Evolutionary conservation across 192 early-diverging fungal genomes (phyloP), one percentile per base, ranked within the genome.

Genomic region (Funneliformis geosporum): DNA sequence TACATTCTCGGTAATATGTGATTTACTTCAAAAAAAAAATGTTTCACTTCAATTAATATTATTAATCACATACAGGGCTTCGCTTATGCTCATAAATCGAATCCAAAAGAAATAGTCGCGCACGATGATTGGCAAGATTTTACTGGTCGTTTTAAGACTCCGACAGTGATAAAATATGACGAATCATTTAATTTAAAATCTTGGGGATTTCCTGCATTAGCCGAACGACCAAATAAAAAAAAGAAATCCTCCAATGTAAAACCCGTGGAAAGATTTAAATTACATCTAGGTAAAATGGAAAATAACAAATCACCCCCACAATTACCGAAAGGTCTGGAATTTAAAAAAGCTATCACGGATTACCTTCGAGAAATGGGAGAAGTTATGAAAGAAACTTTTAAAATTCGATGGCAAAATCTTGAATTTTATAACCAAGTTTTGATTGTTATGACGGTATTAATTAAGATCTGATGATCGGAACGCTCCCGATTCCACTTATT

Each of bases 181-280:
- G 72, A 73, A 33, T 33, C n/a, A 5, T 73, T 33, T 6, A 55
- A 73, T 5, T 18, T 73, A n/a, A 11, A 25, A 27, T 40, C 23
- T 38, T 73, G 72, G 72, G 72, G 72, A 14, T 28, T 14, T 50
- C 14, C 72, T 5, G 72, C 72, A 28, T 60, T 73, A 27, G 46
- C 46, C 4, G 25, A 16, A 73, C 11, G 12, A 12, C 43, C 28
- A 46, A 73, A 16, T 55, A 55, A 8, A 28, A 5, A 33, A 25
- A 74, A 21, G 18, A 27, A 60, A 59, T 33, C 25, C 4, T 59
- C 12, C 43, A 46, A 28, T 47, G 33, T 25, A 8, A 72, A 71
- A 46, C 69, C 43, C 12, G 46, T 55, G 10, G 72, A 73, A 59
- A 25, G 18, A 59, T 73, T 73, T 73, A 73, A 73, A 27, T 27